Base-by-base conservation (phyloP, 768 basidiomycete genomes). In the Trametes cinnabarina region DNA sequence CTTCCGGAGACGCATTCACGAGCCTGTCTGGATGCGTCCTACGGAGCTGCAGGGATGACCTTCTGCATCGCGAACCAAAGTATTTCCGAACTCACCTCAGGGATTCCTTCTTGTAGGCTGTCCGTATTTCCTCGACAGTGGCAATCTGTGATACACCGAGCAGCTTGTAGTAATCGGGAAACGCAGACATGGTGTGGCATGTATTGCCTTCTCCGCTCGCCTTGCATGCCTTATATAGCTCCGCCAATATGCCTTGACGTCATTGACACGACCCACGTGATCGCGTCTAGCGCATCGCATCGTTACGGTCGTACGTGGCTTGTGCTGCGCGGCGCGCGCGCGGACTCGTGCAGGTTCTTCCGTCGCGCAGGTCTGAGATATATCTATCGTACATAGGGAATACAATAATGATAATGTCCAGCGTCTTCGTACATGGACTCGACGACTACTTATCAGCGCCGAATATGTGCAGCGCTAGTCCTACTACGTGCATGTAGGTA, bases 21-120 rank as follows among this genome's bases (percentile, higher is more conserved):
- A 94, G 75, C 62, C 94, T 78, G 70, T 97, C 94, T 3, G 94
- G 94, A 70, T 97, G 94, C 1, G 92, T 94, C 72, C 89, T 94
- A 60, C 17, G 61, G 37, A 22, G 59, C 63, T 62, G 51, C 48
- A 56, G 57, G 65, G 55, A 72, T 69, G 37, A 62, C 58, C 57
- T 30, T 34, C 15, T 12, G n/a, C n/a, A n/a, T n/a, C n/a, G n/a
- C n/a, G 25, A 43, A n/a, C 11, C 15, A 15, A 28, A 20, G 30
- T 60, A 19, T 10, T 35, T 42, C 23, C 37, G 8, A 23, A 68
- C 69, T 48, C 58, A 86, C 89, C 78, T 88, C 50, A 93, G 70
- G 1, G 89, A 92, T 70, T 92, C 90, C 62, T 78, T 86, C 73
- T 83, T 88, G 74, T 93, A 93, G 0, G 87, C 90, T 63, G 85